phyloP scores from a whole-genome alignment of 2,329 filamentous ascomycete species.

The Aspergillus ustus region DNA sequence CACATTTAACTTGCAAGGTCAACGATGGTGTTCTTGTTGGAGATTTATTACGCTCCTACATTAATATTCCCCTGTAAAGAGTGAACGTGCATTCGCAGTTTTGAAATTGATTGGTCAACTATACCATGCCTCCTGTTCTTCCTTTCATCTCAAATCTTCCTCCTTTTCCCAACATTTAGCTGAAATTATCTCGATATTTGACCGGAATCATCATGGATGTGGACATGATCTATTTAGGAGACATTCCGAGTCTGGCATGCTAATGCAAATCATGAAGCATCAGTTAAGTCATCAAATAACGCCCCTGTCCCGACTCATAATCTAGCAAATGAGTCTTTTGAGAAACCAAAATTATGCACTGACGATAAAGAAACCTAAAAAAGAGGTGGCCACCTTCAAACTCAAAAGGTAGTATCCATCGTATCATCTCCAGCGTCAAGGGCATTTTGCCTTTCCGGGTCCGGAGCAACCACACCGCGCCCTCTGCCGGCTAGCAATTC shows the following conservation, averaged over 20 bases:
- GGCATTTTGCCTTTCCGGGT: constrained; percentile 59
- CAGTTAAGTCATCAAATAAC: constrained; percentile 16
- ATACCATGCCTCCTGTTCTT: neutral
- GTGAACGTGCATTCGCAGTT: neutral
- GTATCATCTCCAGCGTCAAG: constrained; percentile 81
- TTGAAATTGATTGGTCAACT: neutral
- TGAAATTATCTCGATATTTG: neutral
- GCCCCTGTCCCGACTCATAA: constrained; percentile 16
- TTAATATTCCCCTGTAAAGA: neutral
- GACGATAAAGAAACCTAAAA: neutral
- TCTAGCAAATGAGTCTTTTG: neutral
- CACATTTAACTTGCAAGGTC: neutral
- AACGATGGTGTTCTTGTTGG: neutral
- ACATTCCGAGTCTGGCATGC: constrained; percentile 7
- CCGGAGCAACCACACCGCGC: constrained; percentile 67
- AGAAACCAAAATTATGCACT: constrained; percentile 1
- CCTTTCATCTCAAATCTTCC: neutral
- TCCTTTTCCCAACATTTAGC: neutral
- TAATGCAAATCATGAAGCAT: constrained; percentile 14
- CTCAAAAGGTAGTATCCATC: constrained; percentile 70
- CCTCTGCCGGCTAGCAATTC: constrained; percentile 88
- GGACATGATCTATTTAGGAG: neutral
- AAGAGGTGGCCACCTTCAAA: neutral
- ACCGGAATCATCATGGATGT: neutral
- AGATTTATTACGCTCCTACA: neutral